Evolutionary conservation across 2,329 filamentous ascomycete genomes (phyloP), one percentile per base, ranked within the genome.

Genomic region (Xylariaceae sp.): DNA sequence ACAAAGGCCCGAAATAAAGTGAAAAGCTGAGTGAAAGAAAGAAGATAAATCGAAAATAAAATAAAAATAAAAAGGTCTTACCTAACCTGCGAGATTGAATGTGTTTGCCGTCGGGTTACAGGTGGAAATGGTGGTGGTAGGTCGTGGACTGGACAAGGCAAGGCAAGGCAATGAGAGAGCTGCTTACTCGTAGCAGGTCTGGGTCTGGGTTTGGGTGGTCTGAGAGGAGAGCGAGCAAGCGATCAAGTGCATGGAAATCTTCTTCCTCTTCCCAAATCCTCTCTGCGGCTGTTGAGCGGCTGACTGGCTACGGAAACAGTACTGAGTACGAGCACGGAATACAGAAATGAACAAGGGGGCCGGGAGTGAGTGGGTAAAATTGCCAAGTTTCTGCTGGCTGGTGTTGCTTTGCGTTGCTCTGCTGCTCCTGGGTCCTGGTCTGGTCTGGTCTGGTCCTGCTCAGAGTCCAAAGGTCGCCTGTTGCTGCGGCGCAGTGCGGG

Each of bases 51-150:
- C 23, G 49, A 42, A 42, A 42, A 10, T 10, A 42, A 42, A 7
- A 42, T 10, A 42, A 48, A 53, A 62, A 58, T 50, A 56, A 64
- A 59, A 60, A 60, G 59, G 65, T 65, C 67, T 69, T 66, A 69
- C 67, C 66, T 69, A 66, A 67, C 67, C 64, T 59, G 63, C 65
- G 67, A 64, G 67, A 63, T 66, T 62, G 59, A 30, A 58, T 54
- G 60, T 64, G 62, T 64, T 65, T 64, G 63, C 61, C 63, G 59
- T 63, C 61, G 57, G 62, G 57, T 64, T 63, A 61, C 61, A 64
- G 61, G 64, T 59, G 60, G 57, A 56, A 61, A 59, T 62, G 65
- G 55, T 57, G 56, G 57, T 64, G 62, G 61, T 56, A 64, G 60
- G 64, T 66, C 59, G 56, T 62, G 61, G 59, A 45, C 59, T 30